Conservation (phyloP, 495 filamentous ascomycete genomes). For the Acidiella bohemica region DNA sequence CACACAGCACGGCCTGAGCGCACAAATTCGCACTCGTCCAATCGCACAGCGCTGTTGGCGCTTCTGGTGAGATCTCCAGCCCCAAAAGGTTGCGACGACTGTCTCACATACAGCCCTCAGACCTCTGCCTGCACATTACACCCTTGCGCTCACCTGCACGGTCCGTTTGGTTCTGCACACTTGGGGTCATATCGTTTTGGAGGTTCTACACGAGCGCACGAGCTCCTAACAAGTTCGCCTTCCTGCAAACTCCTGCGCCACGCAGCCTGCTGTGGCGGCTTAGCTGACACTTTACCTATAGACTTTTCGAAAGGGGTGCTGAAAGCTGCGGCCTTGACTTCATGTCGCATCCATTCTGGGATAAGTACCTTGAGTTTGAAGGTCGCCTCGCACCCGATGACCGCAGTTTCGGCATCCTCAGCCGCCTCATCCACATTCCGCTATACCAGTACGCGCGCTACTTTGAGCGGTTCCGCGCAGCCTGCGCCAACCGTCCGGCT, state of each 20-base stretch:
- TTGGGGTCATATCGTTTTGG: too few species aligned
- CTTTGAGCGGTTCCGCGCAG: slow-evolving; percentile 76
- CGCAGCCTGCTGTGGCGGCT: too few species aligned
- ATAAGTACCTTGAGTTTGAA: slow-evolving; percentile 95
- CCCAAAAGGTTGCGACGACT: slow-evolving; percentile 3
- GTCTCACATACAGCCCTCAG: slow-evolving; percentile 15
- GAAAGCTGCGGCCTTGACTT: slow-evolving; percentile 82
- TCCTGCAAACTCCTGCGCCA: too few species aligned
- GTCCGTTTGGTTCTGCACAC: too few species aligned
- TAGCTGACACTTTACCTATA: slow-evolving; percentile 28
- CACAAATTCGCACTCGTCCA: background rate
- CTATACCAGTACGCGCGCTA: slow-evolving; percentile 96
- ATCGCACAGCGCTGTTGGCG: background rate
- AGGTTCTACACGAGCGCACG: background rate
- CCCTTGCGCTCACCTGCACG: too few species aligned
- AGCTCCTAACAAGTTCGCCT: too few species aligned
- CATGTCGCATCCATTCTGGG: slow-evolving; percentile 91
- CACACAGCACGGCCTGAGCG: slow-evolving; percentile 8
- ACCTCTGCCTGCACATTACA: background rate
- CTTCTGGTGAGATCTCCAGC: slow-evolving; percentile 13
- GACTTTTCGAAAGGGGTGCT: slow-evolving; percentile 87
- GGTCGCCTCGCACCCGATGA: slow-evolving; percentile 76
- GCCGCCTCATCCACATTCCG: slow-evolving; percentile 78
- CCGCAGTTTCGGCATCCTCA: slow-evolving; percentile 73
- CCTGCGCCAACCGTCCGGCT: slow-evolving; percentile 61